phyloP scores from a whole-genome alignment of 371 early-diverging fungal genomes.

The Mortierella sp. region DNA sequence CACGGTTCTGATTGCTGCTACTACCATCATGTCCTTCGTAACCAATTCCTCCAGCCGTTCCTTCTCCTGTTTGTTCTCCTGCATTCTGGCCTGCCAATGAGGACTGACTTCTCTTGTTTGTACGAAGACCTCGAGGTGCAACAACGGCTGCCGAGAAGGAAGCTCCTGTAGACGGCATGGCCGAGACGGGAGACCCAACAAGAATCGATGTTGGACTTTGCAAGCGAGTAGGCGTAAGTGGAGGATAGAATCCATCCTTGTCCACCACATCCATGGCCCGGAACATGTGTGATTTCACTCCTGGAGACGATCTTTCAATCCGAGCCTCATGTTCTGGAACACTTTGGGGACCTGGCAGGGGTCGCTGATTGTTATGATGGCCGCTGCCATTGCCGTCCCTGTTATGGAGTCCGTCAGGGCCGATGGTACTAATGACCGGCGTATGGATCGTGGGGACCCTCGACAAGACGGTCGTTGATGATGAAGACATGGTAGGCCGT shows the following conservation, averaged over 20 bases:
- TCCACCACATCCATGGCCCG: conserved; percentile 8
- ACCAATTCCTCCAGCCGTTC: not conserved
- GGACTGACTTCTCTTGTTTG: not conserved
- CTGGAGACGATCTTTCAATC: conserved; percentile 33
- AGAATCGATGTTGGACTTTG: conserved; percentile 22
- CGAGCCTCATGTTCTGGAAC: conserved; percentile 40
- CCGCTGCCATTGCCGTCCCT: not conserved
- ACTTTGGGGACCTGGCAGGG: conserved; percentile 21
- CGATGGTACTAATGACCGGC: not conserved
- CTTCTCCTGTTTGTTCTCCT: not conserved
- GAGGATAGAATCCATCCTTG: conserved; percentile 20
- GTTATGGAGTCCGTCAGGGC: not conserved
- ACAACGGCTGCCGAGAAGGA: conserved; percentile 23
- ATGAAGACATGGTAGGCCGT: not conserved
- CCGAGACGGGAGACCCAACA: conserved; percentile 19
- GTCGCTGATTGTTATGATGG: not conserved
- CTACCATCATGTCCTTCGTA: no score
- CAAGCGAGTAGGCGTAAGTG: conserved; percentile 18
- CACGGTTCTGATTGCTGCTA: not conserved
- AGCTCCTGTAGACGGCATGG: not conserved
- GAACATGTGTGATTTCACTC: conserved; percentile 13
- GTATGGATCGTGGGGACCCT: conserved; percentile 9
- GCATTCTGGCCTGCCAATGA: not conserved
- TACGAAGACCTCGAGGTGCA: no score
- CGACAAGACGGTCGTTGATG: not conserved